These are phyloP conservation scores for Xylariales sp. DNA, from an alignment of 2,329 filamentous ascomycete genomes.

Conservation along the genomic window DNA sequence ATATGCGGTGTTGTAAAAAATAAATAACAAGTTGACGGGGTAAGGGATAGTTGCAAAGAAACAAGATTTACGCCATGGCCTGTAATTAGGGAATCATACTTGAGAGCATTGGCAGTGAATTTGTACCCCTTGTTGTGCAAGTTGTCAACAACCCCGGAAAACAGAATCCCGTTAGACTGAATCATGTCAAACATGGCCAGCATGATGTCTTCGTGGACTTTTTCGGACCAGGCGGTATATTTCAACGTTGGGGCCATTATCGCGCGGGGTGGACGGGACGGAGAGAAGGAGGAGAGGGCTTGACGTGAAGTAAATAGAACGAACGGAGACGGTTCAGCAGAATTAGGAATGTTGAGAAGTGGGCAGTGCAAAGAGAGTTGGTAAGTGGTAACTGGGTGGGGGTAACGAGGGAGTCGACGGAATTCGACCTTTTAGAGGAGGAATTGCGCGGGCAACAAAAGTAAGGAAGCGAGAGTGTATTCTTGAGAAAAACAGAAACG, in stretches of 20 bases:
- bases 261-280: too few species aligned
- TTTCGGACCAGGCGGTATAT: constrained; percentile 53
- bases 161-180: constrained; percentile 44
- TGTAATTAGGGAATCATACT: not conserved
- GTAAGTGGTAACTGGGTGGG: too few species aligned
- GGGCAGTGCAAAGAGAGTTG: not conserved
- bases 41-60: not conserved
- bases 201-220: constrained; percentile 59
- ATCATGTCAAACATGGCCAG: constrained; percentile 54
- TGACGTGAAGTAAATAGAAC: not conserved
- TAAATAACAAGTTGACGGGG: too few species aligned
- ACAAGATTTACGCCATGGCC: too few species aligned
- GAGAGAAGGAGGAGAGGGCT: not conserved
- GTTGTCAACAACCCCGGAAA: not conserved
- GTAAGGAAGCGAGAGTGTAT: not conserved
- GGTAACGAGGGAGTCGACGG: too few species aligned
- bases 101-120: constrained; percentile 3
- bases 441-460: too few species aligned
- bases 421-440: too few species aligned
- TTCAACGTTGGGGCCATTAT: not conserved
- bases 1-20: not conserved
- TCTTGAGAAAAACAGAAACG: constrained; percentile 22
- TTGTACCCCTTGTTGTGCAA: not conserved
- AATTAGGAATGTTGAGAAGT: not conserved
- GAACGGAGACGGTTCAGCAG: not conserved